Conservation (phyloP, 805 yeast genomes). For the Torulaspora quercuum region DNA sequence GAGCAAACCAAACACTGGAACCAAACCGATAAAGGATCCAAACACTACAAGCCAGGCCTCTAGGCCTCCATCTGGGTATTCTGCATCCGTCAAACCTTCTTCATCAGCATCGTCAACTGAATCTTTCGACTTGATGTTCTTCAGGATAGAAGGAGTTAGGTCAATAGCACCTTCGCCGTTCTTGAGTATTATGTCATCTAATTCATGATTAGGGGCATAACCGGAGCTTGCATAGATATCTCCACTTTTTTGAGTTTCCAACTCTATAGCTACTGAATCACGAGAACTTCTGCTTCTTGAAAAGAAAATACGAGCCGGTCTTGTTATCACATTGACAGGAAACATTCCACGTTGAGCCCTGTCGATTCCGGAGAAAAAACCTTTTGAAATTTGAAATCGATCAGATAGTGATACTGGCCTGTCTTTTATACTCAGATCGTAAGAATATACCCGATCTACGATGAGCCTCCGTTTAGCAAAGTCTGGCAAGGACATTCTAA, state of each 20-base stretch:
- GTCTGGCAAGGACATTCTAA: no score
- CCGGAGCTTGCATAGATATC: conserved; percentile 11
- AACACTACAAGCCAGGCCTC: conserved; percentile 55
- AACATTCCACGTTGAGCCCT: conserved; percentile 9
- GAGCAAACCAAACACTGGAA: conserved; percentile 57
- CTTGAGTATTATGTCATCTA: conserved; percentile 10
- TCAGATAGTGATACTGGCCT: neutral
- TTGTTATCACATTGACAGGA: conserved; percentile 9
- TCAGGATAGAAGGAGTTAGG: conserved; percentile 1
- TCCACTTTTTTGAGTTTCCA: conserved; percentile 6
- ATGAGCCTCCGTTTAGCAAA: no score
- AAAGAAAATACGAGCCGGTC: conserved; percentile 15
- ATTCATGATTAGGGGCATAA: conserved; percentile 7
- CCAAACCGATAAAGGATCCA: conserved; percentile 58
- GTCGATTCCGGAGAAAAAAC: no score
- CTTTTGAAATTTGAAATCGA: no score
- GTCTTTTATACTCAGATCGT: no score
- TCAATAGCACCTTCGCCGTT: conserved; percentile 12
- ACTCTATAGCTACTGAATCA: conserved; percentile 9
- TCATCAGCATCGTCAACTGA: conserved; percentile 7
- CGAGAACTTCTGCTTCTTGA: conserved; percentile 8
- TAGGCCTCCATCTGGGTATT: conserved; percentile 54
- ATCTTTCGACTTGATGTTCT: conserved; percentile 6
- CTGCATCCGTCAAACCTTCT: conserved; percentile 22
- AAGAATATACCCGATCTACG: no score